Evolutionary conservation across 139 green algal genomes (phyloP).

Genomic region (Coccomyxa sp.): DNA sequence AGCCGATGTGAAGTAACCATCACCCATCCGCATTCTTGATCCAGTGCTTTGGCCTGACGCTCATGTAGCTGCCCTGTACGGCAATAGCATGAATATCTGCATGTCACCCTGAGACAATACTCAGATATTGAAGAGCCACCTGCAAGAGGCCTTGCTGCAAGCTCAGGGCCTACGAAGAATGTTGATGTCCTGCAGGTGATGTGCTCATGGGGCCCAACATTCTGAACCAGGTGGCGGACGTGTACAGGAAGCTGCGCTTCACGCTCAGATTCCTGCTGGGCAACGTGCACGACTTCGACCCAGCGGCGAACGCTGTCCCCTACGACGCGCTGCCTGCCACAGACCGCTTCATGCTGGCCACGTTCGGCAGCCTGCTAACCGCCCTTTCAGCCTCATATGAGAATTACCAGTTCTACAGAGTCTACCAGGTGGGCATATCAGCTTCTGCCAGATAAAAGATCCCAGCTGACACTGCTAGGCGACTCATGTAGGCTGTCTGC

Average conservation of each 20-base stretch:
- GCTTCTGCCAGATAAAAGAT: background rate
- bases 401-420: conserved; percentile 66
- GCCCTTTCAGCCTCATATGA: conserved; percentile 75
- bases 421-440: conserved; percentile 27
- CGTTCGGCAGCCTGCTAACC: conserved; percentile 34
- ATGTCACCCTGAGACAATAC: no score
- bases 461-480: no score
- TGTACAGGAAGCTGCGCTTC: conserved; percentile 88
- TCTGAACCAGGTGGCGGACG: conserved; percentile 85
- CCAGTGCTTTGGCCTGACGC: no score
- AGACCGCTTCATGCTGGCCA: conserved; percentile 66
- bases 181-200: conserved; percentile 37
- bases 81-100: no score
- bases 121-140: no score
- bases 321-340: conserved; percentile 57
- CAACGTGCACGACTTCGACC: conserved; percentile 86
- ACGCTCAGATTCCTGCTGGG: conserved; percentile 96
- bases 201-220: conserved; percentile 82
- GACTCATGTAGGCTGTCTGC: no score
- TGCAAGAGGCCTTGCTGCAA: no score
- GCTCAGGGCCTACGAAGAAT: no score
- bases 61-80: no score
- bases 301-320: conserved; percentile 36
- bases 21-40: no score
- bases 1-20: no score